These are phyloP conservation scores for Tricholoma matsutake DNA, from an alignment of 768 basidiomycete species.

Conservation along the genomic window DNA sequence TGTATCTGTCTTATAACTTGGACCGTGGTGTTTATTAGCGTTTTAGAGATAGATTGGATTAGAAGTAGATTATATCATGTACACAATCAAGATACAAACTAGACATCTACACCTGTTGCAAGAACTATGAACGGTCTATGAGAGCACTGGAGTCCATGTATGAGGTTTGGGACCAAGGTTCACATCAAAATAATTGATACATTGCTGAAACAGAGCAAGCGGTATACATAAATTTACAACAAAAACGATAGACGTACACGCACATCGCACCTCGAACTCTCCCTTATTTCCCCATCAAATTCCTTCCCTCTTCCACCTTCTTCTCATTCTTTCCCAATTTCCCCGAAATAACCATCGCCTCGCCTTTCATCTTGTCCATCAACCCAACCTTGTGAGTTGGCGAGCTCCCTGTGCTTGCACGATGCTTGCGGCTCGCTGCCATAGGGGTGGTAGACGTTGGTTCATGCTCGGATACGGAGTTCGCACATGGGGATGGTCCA, in stretches of 20 bases:
- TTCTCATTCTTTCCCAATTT: conserved; percentile 34
- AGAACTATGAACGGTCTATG: too few relatives aligned
- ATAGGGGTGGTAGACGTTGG: neutral
- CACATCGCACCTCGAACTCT: neutral
- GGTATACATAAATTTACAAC: neutral
- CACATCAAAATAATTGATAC: too few relatives aligned
- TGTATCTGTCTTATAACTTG: too few relatives aligned
- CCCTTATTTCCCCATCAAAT: neutral
- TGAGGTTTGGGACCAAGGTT: too few relatives aligned
- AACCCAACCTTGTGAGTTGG: conserved; percentile 24
- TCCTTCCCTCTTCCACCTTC: conserved; percentile 35
- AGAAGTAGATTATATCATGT: too few relatives aligned
- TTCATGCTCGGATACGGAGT: neutral
- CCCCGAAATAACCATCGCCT: conserved; percentile 35
- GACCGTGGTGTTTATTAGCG: too few relatives aligned
- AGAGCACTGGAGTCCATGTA: too few relatives aligned
- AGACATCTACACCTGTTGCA: too few relatives aligned
- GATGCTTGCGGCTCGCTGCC: neutral
- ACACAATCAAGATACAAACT: too few relatives aligned
- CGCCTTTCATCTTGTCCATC: conserved; percentile 35
- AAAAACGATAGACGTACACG: neutral
- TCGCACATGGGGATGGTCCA: neutral
- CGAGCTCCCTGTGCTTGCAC: conserved; percentile 2
- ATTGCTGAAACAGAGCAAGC: too few relatives aligned
- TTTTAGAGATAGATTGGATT: too few relatives aligned